Evolutionary conservation across 164 flowering plant genomes (phyloP), one percentile per base, ranked within the genome.

Genomic region (Houttuynia cordata): DNA sequence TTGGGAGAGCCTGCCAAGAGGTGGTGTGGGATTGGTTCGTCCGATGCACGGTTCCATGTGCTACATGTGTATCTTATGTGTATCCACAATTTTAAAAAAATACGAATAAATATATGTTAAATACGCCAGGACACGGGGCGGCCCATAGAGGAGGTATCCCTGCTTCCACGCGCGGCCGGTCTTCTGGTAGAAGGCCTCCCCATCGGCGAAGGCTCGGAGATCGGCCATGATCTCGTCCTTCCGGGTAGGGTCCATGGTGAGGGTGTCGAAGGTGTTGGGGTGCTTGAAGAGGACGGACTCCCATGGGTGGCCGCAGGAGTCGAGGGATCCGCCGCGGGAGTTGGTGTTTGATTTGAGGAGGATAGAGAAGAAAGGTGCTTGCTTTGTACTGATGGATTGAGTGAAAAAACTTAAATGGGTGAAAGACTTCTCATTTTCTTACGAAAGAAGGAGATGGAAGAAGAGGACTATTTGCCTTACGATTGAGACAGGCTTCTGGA

Each of bases 151-250:
- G 23, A 85, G 68, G 22, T 88, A 85, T 0, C 96, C 92, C 51
- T 94, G 72, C 62, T 89, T 89, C 94, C 96, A 89, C 0, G 94
- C 91, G 37, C 91, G 57, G 0, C 97, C 91, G 0, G 87, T 81
- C 24, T 72, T 82, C 75, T 75, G 74, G 62, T 89, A 87, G 62
- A 84, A 84, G 0, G 67, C 6, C 53, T 78, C 67, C 8, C 87
- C 91, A 15, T 74, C 72, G 0, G 83, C 80, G 57, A 88, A 88
- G 21, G 78, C 85, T 1, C 24, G 41, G 5, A 88, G 76, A 69
- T 86, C 96, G 0, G 71, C 76, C 85, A 78, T 79, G 52, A 86
- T 80, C 68, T 81, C 75, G 3, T 53, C 21, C 57, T 88, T 86
- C 77, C 63, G 75, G 0, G 8, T 24, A 0, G 96, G 86, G 52